A percentile compares a stretch with the other conserved stretches of the same genome.
phyloP scores from a whole-genome alignment of 805 yeast genomes.

The Starmerella apicola region DNA sequence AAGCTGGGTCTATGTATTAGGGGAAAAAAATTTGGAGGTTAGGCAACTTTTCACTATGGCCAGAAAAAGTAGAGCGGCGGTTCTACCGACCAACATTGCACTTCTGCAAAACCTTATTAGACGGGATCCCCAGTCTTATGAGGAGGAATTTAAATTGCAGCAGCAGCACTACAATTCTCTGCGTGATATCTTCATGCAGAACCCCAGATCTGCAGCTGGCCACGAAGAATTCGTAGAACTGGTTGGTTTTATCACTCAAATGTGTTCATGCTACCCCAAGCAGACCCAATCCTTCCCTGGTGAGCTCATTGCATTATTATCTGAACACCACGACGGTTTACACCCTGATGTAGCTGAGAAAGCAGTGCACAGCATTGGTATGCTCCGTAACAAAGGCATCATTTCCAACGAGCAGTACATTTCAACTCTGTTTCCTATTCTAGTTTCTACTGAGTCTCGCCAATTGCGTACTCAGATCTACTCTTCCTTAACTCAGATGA shows the following conservation, averaged over 20 bases:
- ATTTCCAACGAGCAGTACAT: constrained; percentile 69
- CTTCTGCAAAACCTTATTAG: constrained; percentile 82
- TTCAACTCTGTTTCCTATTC: constrained; percentile 77
- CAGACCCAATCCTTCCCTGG: constrained; percentile 77
- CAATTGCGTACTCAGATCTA: constrained; percentile 74
- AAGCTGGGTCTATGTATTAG: too few species aligned
- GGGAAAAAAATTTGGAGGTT: too few species aligned
- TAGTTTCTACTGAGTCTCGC: constrained; percentile 59
- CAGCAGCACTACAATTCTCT: constrained; percentile 84
- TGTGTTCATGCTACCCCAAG: constrained; percentile 76
- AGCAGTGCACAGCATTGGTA: constrained; percentile 74
- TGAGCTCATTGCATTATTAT: constrained; percentile 57
- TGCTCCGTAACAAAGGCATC: constrained; percentile 77
- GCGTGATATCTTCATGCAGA: constrained; percentile 70
- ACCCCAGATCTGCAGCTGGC: constrained; percentile 49
- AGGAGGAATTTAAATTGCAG: constrained; percentile 87
- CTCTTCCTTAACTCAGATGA: constrained; percentile 58
- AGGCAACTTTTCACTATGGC: constrained; percentile 45
- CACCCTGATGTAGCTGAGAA: constrained; percentile 83
- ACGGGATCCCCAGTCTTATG: constrained; percentile 87
- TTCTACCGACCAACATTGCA: constrained; percentile 84
- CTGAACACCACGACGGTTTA: constrained; percentile 67
- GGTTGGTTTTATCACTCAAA: constrained; percentile 85
- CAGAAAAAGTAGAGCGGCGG: constrained; percentile 79
- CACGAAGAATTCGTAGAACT: constrained; percentile 66